Percentiles rank a stretch among this genome's conserved stretches.
These are phyloP conservation scores for Malassezia japonica DNA, from an alignment of 1,284 basidiomycete genomes.

Conservation along the genomic window DNA sequence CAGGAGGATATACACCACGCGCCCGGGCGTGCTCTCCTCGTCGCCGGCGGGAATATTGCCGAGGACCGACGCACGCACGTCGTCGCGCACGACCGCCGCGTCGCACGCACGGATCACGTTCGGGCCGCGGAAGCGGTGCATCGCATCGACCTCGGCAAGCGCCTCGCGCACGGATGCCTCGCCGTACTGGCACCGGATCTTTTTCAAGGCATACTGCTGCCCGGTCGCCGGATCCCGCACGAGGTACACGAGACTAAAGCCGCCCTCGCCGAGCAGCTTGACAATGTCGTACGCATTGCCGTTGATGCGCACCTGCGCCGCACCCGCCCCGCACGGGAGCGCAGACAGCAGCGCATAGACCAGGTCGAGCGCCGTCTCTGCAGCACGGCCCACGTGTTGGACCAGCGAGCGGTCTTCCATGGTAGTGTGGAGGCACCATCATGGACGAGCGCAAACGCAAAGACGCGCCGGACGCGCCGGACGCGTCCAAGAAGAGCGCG, in stretches of 20 bases:
- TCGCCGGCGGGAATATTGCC: conserved; percentile 33
- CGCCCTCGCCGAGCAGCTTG: conserved; percentile 39
- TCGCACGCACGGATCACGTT: conserved; percentile 45
- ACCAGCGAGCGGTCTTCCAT: conserved; percentile 3
- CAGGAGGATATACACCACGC: conserved; percentile 56
- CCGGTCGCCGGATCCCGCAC: conserved; percentile 40
- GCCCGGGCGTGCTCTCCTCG: conserved; percentile 24
- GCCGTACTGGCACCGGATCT: conserved; percentile 46
- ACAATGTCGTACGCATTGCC: conserved; percentile 38
- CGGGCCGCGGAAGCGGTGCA: conserved; percentile 42
- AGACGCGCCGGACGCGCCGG: neutral
- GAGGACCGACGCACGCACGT: conserved; percentile 20
- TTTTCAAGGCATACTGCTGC: conserved; percentile 42
- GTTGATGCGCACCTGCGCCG: conserved; percentile 33
- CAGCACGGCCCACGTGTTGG: neutral
- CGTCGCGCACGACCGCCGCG: conserved; percentile 42
- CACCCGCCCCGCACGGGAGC: conserved; percentile 27
- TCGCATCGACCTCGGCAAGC: conserved; percentile 47
- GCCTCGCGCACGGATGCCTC: conserved; percentile 41
- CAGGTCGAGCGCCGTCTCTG: conserved; percentile 24
- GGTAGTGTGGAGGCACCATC: neutral
- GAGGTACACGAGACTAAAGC: conserved; percentile 36
- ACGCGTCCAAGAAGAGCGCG: neutral
- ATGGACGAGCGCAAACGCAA: neutral
- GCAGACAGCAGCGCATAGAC: conserved; percentile 31